Percentiles rank a stretch among this genome's conserved stretches.
Conservation (phyloP, 2,329 filamentous ascomycete genomes). For the Pestalotiopsis sp. region DNA sequence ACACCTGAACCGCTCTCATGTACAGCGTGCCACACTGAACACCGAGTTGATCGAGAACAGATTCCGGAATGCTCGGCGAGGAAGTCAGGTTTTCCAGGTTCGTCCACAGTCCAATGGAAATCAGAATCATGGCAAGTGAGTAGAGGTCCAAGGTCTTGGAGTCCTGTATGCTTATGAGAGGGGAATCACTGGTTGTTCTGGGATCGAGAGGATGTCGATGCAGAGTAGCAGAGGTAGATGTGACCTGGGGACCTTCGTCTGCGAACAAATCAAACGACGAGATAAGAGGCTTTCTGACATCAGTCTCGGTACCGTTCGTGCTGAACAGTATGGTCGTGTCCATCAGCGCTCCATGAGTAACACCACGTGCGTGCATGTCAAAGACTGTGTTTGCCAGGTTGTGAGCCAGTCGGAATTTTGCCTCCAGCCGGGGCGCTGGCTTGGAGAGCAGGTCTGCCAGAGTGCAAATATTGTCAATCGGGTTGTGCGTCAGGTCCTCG, state of each 20-base stretch:
- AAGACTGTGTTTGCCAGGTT: constrained; percentile 75
- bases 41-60: constrained; percentile 64
- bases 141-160: constrained; percentile 70
- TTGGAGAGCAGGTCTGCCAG: constrained; percentile 56
- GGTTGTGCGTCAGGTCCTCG: constrained; percentile 52
- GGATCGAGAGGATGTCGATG: constrained; percentile 72
- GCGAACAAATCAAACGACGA: constrained; percentile 77
- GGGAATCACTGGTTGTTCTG: constrained; percentile 50
- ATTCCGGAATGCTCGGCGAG: constrained; percentile 59
- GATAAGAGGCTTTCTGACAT: constrained; percentile 70
- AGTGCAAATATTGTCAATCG: constrained; percentile 55
- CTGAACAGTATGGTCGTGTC: constrained; percentile 72
- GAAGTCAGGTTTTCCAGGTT: constrained; percentile 59
- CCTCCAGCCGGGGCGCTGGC: constrained; percentile 69
- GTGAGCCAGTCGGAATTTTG: constrained; percentile 74
- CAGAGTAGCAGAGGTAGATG: constrained; percentile 40
- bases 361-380: constrained; percentile 70
- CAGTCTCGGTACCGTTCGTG: constrained; percentile 51
- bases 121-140: constrained; percentile 71
- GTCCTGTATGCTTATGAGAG: constrained; percentile 52
- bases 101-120: constrained; percentile 78
- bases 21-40: constrained; percentile 75
- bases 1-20: constrained; percentile 74
- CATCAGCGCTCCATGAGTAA: constrained; percentile 72
- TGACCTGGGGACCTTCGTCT: constrained; percentile 39